phyloP scores from a whole-genome alignment of 164 flowering plant genomes.

The Paratinospora sagittata region DNA sequence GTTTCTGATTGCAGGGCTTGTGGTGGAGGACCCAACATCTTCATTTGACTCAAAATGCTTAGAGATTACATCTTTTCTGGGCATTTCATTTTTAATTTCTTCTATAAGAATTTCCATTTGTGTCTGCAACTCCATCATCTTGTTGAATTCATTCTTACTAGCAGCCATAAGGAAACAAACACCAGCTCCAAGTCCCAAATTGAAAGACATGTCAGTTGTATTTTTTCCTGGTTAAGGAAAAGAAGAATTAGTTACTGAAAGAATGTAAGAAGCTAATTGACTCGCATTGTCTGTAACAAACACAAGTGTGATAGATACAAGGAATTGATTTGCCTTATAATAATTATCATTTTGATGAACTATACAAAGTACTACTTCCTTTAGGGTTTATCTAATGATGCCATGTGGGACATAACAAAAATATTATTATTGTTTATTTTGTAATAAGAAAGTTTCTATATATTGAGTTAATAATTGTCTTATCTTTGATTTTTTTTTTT shows the following conservation, averaged over 20 bases:
- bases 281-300: too few relatives aligned
- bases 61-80: slow-evolving; percentile 18
- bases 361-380: too few relatives aligned
- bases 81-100: slow-evolving; percentile 32
- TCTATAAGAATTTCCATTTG: slow-evolving; percentile 45
- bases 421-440: too few relatives aligned
- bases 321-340: too few relatives aligned
- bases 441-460: too few relatives aligned
- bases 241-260: not conserved
- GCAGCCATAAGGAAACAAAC: slow-evolving; percentile 41
- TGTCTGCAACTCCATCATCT: slow-evolving; percentile 39
- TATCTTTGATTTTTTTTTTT: too few relatives aligned
- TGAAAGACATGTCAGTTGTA: slow-evolving; percentile 29
- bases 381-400: too few relatives aligned
- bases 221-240: slow-evolving; percentile 25
- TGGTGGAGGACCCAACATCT: slow-evolving; percentile 20
- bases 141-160: slow-evolving; percentile 44
- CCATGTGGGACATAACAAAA: too few relatives aligned
- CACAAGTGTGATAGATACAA: too few relatives aligned
- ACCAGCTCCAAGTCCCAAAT: slow-evolving; percentile 49
- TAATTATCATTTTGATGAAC: too few relatives aligned
- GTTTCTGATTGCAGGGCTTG: slow-evolving; percentile 18
- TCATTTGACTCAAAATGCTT: slow-evolving; percentile 11
- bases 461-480: too few relatives aligned
- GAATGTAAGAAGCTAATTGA: too few relatives aligned